phyloP scores from a whole-genome alignment of 306 rosid species.

The Carpinus viminea region DNA sequence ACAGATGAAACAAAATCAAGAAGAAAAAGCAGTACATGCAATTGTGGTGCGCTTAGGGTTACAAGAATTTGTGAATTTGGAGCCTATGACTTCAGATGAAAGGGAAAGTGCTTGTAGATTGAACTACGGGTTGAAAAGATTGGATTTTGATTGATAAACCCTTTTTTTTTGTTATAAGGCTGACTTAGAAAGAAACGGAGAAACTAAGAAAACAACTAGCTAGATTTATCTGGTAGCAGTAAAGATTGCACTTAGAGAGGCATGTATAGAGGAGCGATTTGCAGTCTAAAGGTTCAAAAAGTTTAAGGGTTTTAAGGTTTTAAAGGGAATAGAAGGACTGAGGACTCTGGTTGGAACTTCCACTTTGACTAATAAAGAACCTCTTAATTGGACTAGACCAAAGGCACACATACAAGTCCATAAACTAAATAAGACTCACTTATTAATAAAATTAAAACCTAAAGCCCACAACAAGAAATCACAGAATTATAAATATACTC shows the following conservation, averaged over 20 bases:
- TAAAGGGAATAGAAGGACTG: no score
- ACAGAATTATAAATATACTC: no score
- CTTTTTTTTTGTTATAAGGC: no score
- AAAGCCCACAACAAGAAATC: no score
- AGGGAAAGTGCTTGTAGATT: neutral
- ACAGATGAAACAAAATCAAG: neutral
- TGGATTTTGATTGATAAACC: neutral
- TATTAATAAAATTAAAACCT: no score
- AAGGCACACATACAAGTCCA: no score
- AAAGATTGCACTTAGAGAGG: neutral
- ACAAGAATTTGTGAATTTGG: neutral
- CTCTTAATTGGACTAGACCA: no score
- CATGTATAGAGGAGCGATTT: neutral
- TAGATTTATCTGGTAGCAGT: neutral
- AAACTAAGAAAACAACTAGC: neutral
- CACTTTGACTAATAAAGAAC: no score
- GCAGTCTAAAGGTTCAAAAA: no score
- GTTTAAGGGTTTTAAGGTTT: no score
- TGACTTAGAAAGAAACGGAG: neutral
- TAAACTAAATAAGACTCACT: no score
- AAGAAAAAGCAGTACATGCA: neutral
- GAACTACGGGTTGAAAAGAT: neutral
- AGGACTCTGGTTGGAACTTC: no score
- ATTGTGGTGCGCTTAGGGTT: neutral
- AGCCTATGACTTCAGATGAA: neutral